Evolutionary conservation across 2,329 filamentous ascomycete genomes (phyloP), one percentile per base, ranked within the genome.

Genomic region (Fusarium sororula): DNA sequence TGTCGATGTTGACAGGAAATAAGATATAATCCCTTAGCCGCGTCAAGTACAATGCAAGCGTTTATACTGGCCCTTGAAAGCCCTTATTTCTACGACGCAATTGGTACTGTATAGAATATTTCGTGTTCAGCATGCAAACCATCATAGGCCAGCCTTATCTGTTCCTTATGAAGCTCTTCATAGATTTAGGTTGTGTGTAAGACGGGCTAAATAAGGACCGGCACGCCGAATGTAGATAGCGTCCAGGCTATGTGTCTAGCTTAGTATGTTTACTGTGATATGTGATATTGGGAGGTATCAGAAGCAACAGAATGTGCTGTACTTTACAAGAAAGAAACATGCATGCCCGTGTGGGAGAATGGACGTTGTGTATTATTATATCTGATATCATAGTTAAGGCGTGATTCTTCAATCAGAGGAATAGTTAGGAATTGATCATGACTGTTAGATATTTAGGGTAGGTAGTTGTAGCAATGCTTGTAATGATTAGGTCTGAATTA

Each of bases 1-100:
- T 17, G 83, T 89, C 42, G 89, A 90, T 73, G 86, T 80, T 44
- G 83, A 84, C 47, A 81, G 81, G 60, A 83, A 83, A 70, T 83
- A 78, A 74, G 30, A 26, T 24, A 30, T 35, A 55, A 38, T 20
- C 11, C 45, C 51, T 37, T 30, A 17, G 41, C 30, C 30, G 30
- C 32, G 26, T 53, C 28, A 57, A 37, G 14, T 47, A 30, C 38
- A 41, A 32, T n/a, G n/a, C 32, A 24, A 59, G 35, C n/a, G 47
- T 24, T 28, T 32, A 28, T 35, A 59, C 28, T n/a, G 44, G 35
- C 38, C 35, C 32, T 54, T 44, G 24, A 32, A 39, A 26, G 32
- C 38, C 26, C 42, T 63, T 30, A 15, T 20, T 44, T 47, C 38
- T 24, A 22, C 18, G 37, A 17, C 12, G 41, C 32, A 32, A n/a